Evolutionary conservation across 2,329 filamentous ascomycete species (phyloP), one percentile per base, ranked within the genome.

Genomic region (Hortaea werneckii): DNA sequence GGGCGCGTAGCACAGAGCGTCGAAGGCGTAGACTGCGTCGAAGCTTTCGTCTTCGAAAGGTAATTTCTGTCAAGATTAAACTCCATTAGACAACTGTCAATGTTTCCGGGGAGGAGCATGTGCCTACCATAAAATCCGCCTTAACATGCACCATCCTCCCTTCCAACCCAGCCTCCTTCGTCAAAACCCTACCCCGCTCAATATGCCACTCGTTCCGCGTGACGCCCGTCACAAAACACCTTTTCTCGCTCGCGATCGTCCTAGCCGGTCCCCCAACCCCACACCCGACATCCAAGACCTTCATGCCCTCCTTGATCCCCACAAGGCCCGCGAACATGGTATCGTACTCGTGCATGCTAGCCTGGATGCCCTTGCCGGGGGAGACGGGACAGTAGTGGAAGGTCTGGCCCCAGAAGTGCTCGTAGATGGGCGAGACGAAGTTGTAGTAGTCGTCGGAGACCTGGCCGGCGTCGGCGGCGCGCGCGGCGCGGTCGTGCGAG

Each of bases 311-410:
- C 20, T 49, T 43, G 10, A 64, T 44, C 11, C 46, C 38, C 28
- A 60, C 51, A 6, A 52, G 44, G 34, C 54, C 42, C 1, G 61
- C 61, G 35, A 64, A 49, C 29, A 57, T 56, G 45, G 62, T 59
- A 29, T 61, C 59, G 41, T 59, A 54, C 1, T 57, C 56, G 5
- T 50, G 85, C 69, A 95, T 92, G 53, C 87, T 87, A 68, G 89
- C 84, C 66, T 80, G 73, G 71, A 95, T 94, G 44, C 78, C 73
- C 71, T 95, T 89, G 61, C 84, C 83, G 54, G 79, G 70, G 40
- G 86, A 83, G 67, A 88, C 94, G 50, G 88, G 87, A 71, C 86
- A 92, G 75, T 95, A 95, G 70, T 95, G 89, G 77, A 95, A 95
- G 37, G 82, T 88, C 61, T 87, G 80, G 52, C 87, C 87, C 87